Evolutionary conservation across 2,329 filamentous ascomycete genomes (phyloP), one percentile per base, ranked within the genome.

Genomic region (Colletotrichum tofieldiae): DNA sequence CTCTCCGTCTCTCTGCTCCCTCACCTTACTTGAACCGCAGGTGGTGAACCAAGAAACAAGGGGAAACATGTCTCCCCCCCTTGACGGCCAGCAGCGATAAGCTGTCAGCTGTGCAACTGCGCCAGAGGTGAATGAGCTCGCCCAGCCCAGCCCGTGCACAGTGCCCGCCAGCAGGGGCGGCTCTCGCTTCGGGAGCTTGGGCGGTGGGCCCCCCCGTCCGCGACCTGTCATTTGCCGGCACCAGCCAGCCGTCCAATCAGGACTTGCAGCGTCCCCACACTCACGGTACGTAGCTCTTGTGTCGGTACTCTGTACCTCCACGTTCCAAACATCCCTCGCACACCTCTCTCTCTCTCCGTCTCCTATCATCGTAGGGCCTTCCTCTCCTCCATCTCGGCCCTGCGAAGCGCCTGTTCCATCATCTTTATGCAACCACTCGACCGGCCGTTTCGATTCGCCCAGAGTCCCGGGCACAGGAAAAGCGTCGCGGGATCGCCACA

Each of bases 171-270:
- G 43, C 7, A 37, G 35, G 45, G 58, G 65, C 52, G 59, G 65
- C 69, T 64, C 68, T 64, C 70, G 65, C 59, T 70, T 47, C 59
- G 54, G 70, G 60, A 72, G 70, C 70, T 70, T 39, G 54, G 65
- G 54, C 37, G 14, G 65, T 72, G 70, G 60, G 39, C 11, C 7
- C 6, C 6, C 16, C 3, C 18, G 18, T 49, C 29, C n/a, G 3
- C n/a, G 47, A 29, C 59, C 35, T 65, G 65, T 61, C 65, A 72
- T 72, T 72, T 61, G 70, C 70, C 49, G 49, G 20, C 26, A 47
- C 45, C 26, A 51, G 56, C 26, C 56, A 35, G 29, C 12, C 1
- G 16, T 35, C 45, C 43, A 26, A 23, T 61, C 32, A 51, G n/a
- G 26, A 16, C 8, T 1, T 37, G 32, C 20, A 1, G 1, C 9